A percentile compares a stretch with the other conserved stretches of the same genome.
Evolutionary conservation across 2,329 filamentous ascomycete genomes (phyloP).

Genomic region (Celoporthe dispersa): DNA sequence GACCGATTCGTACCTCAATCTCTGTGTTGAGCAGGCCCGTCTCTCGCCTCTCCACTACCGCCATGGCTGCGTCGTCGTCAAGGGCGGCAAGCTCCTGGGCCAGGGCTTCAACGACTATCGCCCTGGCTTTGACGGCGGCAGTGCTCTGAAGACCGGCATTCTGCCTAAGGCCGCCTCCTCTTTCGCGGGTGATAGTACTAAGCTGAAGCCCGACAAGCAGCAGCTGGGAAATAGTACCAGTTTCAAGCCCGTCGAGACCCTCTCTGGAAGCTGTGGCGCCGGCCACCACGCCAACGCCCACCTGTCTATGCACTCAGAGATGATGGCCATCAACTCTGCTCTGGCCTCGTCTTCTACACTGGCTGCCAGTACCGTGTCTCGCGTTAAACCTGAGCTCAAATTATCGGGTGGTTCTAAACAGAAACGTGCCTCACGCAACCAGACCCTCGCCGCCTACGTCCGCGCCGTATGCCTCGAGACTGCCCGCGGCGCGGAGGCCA

Average conservation of each 20-base stretch:
- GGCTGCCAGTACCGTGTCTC: constrained; percentile 47
- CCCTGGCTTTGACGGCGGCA: constrained; percentile 52
- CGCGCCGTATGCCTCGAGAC: constrained; percentile 45
- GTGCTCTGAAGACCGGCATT: constrained; percentile 50
- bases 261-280: constrained; percentile 33
- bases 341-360: constrained; percentile 49
- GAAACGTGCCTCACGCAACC: constrained; percentile 47
- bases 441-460: constrained; percentile 49
- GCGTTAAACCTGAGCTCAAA: constrained; percentile 55
- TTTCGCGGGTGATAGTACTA: constrained; percentile 42
- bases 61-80: constrained; percentile 52
- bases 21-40: constrained; percentile 56
- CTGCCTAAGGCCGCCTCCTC: constrained; percentile 42
- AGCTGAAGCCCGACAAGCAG: constrained; percentile 33
- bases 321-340: constrained; percentile 59
- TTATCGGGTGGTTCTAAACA: constrained; percentile 53
- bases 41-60: constrained; percentile 54
- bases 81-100: constrained; percentile 57
- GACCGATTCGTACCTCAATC: constrained; percentile 50
- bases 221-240: constrained; percentile 32
- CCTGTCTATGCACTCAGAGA: constrained; percentile 58
- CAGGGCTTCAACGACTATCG: constrained; percentile 56
- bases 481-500: constrained; percentile 30
- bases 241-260: constrained; percentile 46
- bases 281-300: constrained; percentile 46